Evolutionary conservation across 495 filamentous ascomycete species (phyloP).

Genomic region (Parathielavia hyrcaniae): DNA sequence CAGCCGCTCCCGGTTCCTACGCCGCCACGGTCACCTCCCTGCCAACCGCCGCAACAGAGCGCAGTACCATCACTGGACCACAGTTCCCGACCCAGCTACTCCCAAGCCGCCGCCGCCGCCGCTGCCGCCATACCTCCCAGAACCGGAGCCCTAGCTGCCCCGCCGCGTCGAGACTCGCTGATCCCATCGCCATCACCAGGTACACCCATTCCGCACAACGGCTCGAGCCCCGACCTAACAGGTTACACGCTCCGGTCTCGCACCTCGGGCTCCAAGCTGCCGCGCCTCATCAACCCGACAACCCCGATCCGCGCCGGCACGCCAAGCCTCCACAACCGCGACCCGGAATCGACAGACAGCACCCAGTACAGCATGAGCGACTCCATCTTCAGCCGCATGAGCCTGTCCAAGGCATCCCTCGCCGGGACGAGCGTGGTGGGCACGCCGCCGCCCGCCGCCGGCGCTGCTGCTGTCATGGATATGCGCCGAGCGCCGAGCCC

Average conservation of each 20-base stretch:
- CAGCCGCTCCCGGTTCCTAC: slow-evolving; percentile 10
- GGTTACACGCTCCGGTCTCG: slow-evolving; percentile 28
- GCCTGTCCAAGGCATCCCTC: slow-evolving; percentile 22
- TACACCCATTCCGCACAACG: slow-evolving; percentile 1
- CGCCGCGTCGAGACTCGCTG: slow-evolving; percentile 17
- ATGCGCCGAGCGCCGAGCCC: neutral
- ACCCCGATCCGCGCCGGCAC: slow-evolving; percentile 31
- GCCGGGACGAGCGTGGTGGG: slow-evolving; percentile 24
- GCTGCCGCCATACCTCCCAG: neutral
- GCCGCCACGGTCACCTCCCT: slow-evolving; percentile 2
- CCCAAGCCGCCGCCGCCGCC: slow-evolving; percentile 17
- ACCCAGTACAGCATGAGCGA: slow-evolving; percentile 33
- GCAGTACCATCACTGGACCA: slow-evolving; percentile 10
- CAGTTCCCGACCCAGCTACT: slow-evolving; percentile 22
- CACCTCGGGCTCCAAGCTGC: slow-evolving; percentile 30
- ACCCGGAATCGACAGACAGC: slow-evolving; percentile 32
- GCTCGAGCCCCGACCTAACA: slow-evolving; percentile 17
- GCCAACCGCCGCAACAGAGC: neutral
- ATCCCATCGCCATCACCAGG: slow-evolving; percentile 13
- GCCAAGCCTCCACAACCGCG: slow-evolving; percentile 26
- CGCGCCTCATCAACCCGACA: slow-evolving; percentile 26
- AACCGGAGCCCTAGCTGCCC: neutral
- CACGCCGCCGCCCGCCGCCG: slow-evolving; percentile 19
- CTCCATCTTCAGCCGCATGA: slow-evolving; percentile 29
- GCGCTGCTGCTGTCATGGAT: neutral